phyloP scores from a whole-genome alignment of 164 flowering plant species.

The Vitis labrusca region DNA sequence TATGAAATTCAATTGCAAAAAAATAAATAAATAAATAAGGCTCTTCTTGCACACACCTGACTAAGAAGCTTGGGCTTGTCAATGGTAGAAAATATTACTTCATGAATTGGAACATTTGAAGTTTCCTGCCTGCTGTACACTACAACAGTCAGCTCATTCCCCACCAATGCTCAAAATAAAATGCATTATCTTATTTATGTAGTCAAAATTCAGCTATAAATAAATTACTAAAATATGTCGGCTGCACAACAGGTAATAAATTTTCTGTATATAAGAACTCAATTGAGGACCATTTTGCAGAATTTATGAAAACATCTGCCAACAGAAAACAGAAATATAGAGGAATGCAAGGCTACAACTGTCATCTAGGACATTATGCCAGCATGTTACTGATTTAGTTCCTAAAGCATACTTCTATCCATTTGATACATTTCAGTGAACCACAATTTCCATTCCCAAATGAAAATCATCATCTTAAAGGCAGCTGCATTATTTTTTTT shows the following conservation, averaged over 20 bases:
- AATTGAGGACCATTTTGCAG: neutral
- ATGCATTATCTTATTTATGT: neutral
- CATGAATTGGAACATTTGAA: constrained; percentile 58
- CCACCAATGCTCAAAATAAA: neutral
- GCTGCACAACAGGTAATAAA: neutral
- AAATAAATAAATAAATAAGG: constrained; percentile 9
- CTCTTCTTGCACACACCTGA: constrained; percentile 51
- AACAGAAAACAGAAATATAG: neutral
- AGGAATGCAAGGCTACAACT: neutral
- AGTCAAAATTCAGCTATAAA: neutral
- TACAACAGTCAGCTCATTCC: constrained; percentile 6
- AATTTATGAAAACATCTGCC: neutral
- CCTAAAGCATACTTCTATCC: too few relatives aligned
- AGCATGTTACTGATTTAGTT: neutral
- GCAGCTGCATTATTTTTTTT: too few relatives aligned
- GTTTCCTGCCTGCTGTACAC: constrained; percentile 59
- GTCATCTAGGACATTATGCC: neutral
- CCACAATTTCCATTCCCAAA: too few relatives aligned
- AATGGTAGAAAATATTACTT: constrained; percentile 80
- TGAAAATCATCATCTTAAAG: too few relatives aligned
- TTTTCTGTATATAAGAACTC: neutral
- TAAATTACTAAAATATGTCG: neutral
- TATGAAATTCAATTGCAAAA: neutral
- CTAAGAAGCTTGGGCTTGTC: constrained; percentile 99
- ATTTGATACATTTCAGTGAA: too few relatives aligned